A percentile compares a stretch with the other conserved stretches of the same genome.
phyloP scores from a whole-genome alignment of 2,329 filamentous ascomycete species.

The Cytospora schulzeri region DNA sequence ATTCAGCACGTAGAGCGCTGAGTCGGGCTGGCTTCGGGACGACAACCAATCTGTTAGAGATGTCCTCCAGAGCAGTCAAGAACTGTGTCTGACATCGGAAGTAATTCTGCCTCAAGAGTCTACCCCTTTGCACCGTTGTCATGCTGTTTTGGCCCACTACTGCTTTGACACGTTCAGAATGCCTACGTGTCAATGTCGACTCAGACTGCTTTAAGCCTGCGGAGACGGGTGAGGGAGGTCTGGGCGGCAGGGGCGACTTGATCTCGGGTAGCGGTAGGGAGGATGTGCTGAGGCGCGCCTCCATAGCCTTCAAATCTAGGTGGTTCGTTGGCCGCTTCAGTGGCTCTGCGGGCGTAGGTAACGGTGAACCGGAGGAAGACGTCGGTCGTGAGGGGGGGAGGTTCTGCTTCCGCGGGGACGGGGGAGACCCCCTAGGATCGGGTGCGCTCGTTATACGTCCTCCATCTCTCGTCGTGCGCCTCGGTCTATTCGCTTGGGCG shows the following conservation, averaged over 20 bases:
- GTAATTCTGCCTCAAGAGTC: constrained; percentile 76
- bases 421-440: constrained; percentile 37
- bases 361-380: constrained; percentile 29
- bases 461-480: constrained; percentile 47
- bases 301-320: constrained; percentile 55
- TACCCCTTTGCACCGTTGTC: constrained; percentile 67
- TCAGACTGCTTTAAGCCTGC: constrained; percentile 56
- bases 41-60: constrained; percentile 80
- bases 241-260: constrained; percentile 54
- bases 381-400: constrained; percentile 31
- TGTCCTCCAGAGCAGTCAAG: constrained; percentile 76
- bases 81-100: constrained; percentile 82
- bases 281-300: constrained; percentile 67
- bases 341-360: constrained; percentile 39
- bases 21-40: constrained; percentile 81
- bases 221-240: constrained; percentile 60
- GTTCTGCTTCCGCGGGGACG: constrained; percentile 29
- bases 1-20: constrained; percentile 77
- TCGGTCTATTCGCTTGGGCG: constrained; percentile 50
- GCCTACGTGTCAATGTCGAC: constrained; percentile 51
- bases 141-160: constrained; percentile 63
- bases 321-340: constrained; percentile 47
- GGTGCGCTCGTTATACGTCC: constrained; percentile 50
- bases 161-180: constrained; percentile 63
- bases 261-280: constrained; percentile 67